These are phyloP conservation scores for Hansfordia pulvinata DNA, from an alignment of 2,329 filamentous ascomycete genomes.

Conservation along the genomic window DNA sequence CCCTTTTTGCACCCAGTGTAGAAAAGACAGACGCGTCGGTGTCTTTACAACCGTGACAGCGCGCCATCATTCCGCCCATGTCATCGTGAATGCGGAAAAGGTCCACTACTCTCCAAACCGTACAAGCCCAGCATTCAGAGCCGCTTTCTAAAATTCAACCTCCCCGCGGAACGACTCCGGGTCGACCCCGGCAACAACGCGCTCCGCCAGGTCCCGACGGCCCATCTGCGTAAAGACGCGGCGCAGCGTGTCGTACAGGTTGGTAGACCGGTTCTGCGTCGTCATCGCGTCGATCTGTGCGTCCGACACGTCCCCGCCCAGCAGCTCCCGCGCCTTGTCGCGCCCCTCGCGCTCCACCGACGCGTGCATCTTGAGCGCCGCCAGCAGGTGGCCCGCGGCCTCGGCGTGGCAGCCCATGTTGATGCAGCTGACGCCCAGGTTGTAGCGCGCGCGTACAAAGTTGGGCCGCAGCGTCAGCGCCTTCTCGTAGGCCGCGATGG, in stretches of 20 bases:
- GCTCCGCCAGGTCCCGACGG: slow-evolving; percentile 72
- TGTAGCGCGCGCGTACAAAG: slow-evolving; percentile 94
- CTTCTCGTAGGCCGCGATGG: slow-evolving; percentile 91
- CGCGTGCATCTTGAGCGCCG: slow-evolving; percentile 90
- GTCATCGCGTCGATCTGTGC: slow-evolving; percentile 75
- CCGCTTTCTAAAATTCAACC: slow-evolving; percentile 59
- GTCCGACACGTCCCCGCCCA: slow-evolving; percentile 49
- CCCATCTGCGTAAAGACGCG: slow-evolving; percentile 97
- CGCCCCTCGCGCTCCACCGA: slow-evolving; percentile 77
- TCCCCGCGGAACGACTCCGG: slow-evolving; percentile 78
- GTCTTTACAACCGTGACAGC: too few species aligned
- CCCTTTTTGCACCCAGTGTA: too few species aligned
- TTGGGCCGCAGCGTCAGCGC: slow-evolving; percentile 84
- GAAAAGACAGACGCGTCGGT: too few species aligned
- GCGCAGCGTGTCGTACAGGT: slow-evolving; percentile 85
- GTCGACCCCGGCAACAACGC: slow-evolving; percentile 81
- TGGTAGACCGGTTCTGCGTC: slow-evolving; percentile 91
- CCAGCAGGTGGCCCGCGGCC: slow-evolving; percentile 83
- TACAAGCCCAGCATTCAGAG: not conserved
- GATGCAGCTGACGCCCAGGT: slow-evolving; percentile 91
- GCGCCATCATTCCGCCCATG: too few species aligned
- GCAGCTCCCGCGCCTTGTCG: slow-evolving; percentile 70
- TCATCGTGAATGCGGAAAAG: too few species aligned
- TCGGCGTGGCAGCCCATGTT: slow-evolving; percentile 94
- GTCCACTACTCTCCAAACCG: too few species aligned